Conservation (phyloP, 805 yeast genomes). For the Candida insectorum region DNA sequence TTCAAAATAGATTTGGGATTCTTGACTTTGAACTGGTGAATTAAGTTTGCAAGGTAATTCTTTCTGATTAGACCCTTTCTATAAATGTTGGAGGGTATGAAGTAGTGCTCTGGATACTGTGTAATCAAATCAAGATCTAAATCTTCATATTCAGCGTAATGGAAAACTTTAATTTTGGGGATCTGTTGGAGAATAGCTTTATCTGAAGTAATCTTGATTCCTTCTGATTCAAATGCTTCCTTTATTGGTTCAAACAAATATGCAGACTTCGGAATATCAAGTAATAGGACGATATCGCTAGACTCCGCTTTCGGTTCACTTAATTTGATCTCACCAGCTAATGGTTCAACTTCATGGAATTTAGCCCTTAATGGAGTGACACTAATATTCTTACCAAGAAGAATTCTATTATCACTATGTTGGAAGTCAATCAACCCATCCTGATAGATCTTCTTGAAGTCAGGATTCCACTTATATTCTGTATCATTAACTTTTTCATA, state of each 20-base stretch:
- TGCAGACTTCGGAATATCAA: conserved; percentile 33
- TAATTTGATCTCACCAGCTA: conserved; percentile 57
- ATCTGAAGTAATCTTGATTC: conserved; percentile 19
- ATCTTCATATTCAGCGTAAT: conserved; percentile 88
- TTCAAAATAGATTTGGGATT: conserved; percentile 63
- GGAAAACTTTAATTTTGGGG: conserved; percentile 46
- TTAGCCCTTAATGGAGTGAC: conserved; percentile 61
- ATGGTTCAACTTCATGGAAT: conserved; percentile 52
- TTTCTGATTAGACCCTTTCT: conserved; percentile 90
- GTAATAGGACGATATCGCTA: conserved; percentile 19
- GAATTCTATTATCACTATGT: conserved; percentile 68
- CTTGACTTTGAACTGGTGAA: conserved; percentile 71
- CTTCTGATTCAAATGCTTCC: conserved; percentile 28
- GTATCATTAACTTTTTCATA: conserved; percentile 35
- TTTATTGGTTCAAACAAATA: conserved; percentile 44
- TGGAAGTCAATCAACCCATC: conserved; percentile 37
- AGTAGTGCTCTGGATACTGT: conserved; percentile 44
- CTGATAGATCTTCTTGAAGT: conserved; percentile 64
- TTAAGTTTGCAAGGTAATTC: conserved; percentile 81
- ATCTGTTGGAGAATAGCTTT: conserved; percentile 15
- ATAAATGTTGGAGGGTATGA: conserved; percentile 77
- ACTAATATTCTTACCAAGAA: conserved; percentile 60
- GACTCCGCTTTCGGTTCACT: conserved; percentile 3
- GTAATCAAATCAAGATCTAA: conserved; percentile 67
- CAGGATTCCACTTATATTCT: conserved; percentile 79